Evolutionary conservation across 257 asterid genomes (phyloP), one percentile per base, ranked within the genome.

Genomic region (Plantago major): DNA sequence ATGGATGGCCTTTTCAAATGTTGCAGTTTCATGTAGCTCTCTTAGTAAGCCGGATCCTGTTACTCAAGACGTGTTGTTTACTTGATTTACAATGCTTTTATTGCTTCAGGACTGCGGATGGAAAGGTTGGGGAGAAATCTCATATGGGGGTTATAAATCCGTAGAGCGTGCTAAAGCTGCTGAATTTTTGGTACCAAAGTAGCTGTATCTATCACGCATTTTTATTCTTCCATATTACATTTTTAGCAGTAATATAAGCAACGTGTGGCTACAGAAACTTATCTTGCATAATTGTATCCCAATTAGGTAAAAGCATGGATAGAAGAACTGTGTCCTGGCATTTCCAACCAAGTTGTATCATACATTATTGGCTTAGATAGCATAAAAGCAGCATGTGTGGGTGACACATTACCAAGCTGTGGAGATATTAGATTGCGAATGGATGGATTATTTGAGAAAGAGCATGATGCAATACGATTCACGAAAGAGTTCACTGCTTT

Each of bases 51-150:
- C 15, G 51, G 14, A 45, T 33, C 19, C 11, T 30, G 9, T 15
- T 13, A 52, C 9, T 10, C 22, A 26, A 26, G 13, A 11, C 4
- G 12, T 38, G 58, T 56, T 37, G 28, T 33, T 45, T 37, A 55
- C 54, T 63, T 64, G 47, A 72, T 49, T 46, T 64, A 67, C 42
- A n/a, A 9, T n/a, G 61, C 42, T 54, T 19, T 49, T 48, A 60
- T 11, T 8, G 17, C 65, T 68, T 53, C 79, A 93, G 99, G 90
- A 79, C 49, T 11, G 68, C 67, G 99, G 99, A 56, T 93, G 99
- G 99, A 93, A 93, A 81, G 95, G 94, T 65, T 93, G 97, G 97
- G 99, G 97, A 74, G 97, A 93, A 76, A 89, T 93, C 56, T 93
- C 99, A 56, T 93, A 89, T 33, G 99, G 99, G 38, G 99, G 97